phyloP scores from a whole-genome alignment of 495 filamentous ascomycete genomes.

The Penicillium cosmopolitanum region DNA sequence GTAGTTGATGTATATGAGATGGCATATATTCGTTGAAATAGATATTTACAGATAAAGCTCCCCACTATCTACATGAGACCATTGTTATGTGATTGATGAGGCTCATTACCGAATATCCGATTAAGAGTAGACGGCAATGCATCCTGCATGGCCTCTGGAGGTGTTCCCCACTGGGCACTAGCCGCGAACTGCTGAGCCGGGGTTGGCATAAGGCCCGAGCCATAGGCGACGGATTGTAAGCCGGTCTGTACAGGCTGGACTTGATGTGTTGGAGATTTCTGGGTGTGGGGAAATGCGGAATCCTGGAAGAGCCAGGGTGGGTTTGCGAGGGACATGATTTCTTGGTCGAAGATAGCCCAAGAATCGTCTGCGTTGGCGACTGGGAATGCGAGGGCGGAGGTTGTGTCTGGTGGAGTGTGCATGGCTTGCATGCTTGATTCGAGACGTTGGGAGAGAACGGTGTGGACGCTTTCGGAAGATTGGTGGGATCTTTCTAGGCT shows the following conservation, averaged over 20 bases:
- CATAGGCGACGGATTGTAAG: conserved; percentile 11
- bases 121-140: conserved; percentile 29
- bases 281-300: conserved; percentile 8
- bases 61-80: conserved; percentile 7
- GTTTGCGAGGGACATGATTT: conserved; percentile 40
- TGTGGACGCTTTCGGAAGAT: conserved; percentile 38
- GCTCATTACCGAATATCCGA: conserved; percentile 29
- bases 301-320: conserved; percentile 37
- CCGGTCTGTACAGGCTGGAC: conserved; percentile 7
- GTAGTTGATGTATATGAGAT: no score
- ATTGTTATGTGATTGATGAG: conserved; percentile 5
- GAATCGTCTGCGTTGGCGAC: conserved; percentile 30
- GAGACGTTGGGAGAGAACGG: conserved; percentile 35
- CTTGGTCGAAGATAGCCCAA: conserved; percentile 47
- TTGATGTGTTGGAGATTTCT: conserved; percentile 9
- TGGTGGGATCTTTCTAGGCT: conserved; percentile 35
- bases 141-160: conserved; percentile 7
- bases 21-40: background rate
- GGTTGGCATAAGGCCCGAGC: conserved; percentile 11
- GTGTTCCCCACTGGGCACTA: conserved; percentile 16
- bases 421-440: conserved; percentile 43
- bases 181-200: conserved; percentile 12
- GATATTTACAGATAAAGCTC: background rate
- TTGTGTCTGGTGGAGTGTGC: conserved; percentile 40
- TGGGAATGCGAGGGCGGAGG: conserved; percentile 28